Evolutionary conservation across 768 basidiomycete genomes (phyloP), one percentile per base, ranked within the genome.

Genomic region (Serpula lacrymans): DNA sequence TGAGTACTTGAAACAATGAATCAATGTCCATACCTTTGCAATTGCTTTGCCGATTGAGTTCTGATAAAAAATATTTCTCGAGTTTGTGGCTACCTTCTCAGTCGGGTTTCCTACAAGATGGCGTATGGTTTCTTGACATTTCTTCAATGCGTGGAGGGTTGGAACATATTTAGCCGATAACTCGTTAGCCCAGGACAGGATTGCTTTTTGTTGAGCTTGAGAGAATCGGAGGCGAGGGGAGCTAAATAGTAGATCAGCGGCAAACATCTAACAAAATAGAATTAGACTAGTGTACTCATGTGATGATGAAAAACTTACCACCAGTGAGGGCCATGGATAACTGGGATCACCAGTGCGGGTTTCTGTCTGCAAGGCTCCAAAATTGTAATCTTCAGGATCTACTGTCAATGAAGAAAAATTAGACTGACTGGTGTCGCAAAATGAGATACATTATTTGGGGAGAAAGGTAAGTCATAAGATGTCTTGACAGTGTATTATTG

Each of bases 21-120:
- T 7, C 4, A 30, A 13, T 14, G 12, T 27, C 16, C 7, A 14
- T 28, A 28, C 8, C 6, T 22, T 25, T 13, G 20, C 7, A n/a
- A 55, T 27, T 4, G 37, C 39, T 13, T 33, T 34, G 3, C 28
- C 32, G 18, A 46, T 18, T 11, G 42, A 22, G 25, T 49, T 57
- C n/a, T 55, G 34, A 41, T 60, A 60, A 30, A 58, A 55, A 5
- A 60, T 42, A 22, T 53, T 59, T 2, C 55, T 58, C 6, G 49
- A 53, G 16, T 23, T 14, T 23, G 55, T 28, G 11, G 37, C 41
- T 4, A 53, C 39, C 35, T 55, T 49, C 18, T 36, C 45, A 1
- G 50, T 58, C 3, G 51, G 58, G 32, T 55, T 35, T 5, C 59
- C 57, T 1, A 60, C 27, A 2, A 34, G 23, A n/a, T n/a, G n/a